Percentiles rank a stretch among this genome's conserved stretches.
These are phyloP conservation scores for Talaromyces liani DNA, from an alignment of 495 filamentous ascomycete genomes.

Conservation along the genomic window DNA sequence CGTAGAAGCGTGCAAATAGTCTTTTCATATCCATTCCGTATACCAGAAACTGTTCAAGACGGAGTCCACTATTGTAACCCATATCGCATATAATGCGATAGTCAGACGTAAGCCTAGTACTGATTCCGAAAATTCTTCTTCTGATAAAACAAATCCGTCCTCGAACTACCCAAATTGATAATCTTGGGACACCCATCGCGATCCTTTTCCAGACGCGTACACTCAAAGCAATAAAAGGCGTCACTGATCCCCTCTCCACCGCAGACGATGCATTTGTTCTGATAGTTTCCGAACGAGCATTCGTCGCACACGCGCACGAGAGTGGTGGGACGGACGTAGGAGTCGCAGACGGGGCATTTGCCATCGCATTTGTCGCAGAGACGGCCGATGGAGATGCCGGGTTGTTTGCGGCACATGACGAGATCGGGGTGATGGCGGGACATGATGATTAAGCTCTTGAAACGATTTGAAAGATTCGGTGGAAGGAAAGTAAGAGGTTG, in stretches of 20 bases:
- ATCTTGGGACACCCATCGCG: slow-evolving; percentile 98
- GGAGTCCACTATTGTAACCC: no score
- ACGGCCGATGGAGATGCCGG: slow-evolving; percentile 96
- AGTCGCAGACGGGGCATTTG: slow-evolving; percentile 98
- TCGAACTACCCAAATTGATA: slow-evolving; percentile 90
- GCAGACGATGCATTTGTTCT: slow-evolving; percentile 99
- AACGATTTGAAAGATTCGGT: slow-evolving; percentile 8
- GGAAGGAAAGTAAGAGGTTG: slow-evolving; percentile 17
- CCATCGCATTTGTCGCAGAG: slow-evolving; percentile 99
- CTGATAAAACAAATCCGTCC: slow-evolving; percentile 91
- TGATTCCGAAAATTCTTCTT: slow-evolving; percentile 71
- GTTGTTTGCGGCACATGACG: slow-evolving; percentile 99
- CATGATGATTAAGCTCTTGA: slow-evolving; percentile 13
- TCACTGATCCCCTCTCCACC: slow-evolving; percentile 98
- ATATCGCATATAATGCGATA: not conserved
- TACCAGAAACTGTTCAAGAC: no score
- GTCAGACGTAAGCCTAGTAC: slow-evolving; percentile 25
- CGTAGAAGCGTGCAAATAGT: not conserved
- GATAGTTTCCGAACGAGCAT: slow-evolving; percentile 98
- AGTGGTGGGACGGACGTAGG: slow-evolving; percentile 95
- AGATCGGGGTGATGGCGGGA: slow-evolving; percentile 58
- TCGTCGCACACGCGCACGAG: slow-evolving; percentile 98
- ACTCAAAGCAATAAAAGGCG: slow-evolving; percentile 99
- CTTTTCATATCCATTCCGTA: not conserved
- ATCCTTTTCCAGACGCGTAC: slow-evolving; percentile 94